Evolutionary conservation across 192 early-diverging fungal species (phyloP).

Genomic region (Coemansia asiatica): DNA sequence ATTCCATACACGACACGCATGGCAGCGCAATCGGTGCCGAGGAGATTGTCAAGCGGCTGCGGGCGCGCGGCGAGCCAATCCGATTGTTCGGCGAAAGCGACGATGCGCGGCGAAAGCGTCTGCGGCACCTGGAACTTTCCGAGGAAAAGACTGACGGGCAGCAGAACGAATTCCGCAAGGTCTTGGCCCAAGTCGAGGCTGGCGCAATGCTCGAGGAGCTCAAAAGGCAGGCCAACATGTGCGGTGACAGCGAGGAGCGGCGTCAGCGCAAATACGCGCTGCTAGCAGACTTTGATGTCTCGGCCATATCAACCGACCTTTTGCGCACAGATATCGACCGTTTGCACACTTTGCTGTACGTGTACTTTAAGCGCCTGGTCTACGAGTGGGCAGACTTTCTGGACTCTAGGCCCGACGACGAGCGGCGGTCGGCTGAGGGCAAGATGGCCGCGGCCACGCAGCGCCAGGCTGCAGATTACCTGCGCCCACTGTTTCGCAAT

Average conservation of each 20-base stretch:
- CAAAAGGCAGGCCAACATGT: constrained; percentile 57
- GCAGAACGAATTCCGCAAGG: constrained; percentile 87
- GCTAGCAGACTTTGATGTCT: constrained; percentile 62
- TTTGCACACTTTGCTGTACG: constrained; percentile 69
- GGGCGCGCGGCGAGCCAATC: constrained; percentile 86
- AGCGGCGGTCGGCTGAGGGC: constrained; percentile 75
- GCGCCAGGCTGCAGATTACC: constrained; percentile 81
- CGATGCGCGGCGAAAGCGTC: constrained; percentile 70
- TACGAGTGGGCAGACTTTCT: constrained; percentile 85
- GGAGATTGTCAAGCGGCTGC: constrained; percentile 78
- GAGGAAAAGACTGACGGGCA: constrained; percentile 85
- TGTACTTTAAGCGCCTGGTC: constrained; percentile 82
- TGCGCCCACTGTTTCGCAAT: constrained; percentile 88
- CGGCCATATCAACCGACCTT: constrained; percentile 67
- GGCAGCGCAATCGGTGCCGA: constrained; percentile 59
- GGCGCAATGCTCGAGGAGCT: constrained; percentile 76
- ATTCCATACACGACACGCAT: constrained; percentile 4
- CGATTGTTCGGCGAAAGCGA: constrained; percentile 90
- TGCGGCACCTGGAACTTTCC: constrained; percentile 76
- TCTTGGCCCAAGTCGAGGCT: constrained; percentile 79
- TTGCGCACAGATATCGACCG: constrained; percentile 78
- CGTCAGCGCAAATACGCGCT: constrained; percentile 48
- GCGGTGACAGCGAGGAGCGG: constrained; percentile 41
- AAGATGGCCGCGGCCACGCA: constrained; percentile 80
- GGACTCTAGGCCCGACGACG: constrained; percentile 73